phyloP scores from a whole-genome alignment of 768 basidiomycete species.

The Lyophyllum semitale region DNA sequence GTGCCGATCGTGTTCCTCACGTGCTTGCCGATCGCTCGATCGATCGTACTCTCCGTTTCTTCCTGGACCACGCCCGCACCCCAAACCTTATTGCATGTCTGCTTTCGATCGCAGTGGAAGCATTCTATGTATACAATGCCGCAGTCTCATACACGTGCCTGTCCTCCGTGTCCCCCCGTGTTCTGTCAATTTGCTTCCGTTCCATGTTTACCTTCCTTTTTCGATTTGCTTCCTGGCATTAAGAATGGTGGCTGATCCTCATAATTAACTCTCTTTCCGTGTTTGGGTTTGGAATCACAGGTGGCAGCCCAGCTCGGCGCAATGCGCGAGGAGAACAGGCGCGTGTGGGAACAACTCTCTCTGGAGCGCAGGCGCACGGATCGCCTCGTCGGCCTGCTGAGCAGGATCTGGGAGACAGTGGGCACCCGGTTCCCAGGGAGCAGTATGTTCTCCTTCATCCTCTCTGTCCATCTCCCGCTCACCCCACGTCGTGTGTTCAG shows the following conservation, averaged over 20 bases:
- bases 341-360: constrained; percentile 57
- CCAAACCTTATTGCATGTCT: too few species aligned
- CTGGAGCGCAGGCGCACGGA: constrained; percentile 64
- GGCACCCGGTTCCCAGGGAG: constrained; percentile 56
- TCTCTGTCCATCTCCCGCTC: not conserved
- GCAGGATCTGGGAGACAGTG: constrained; percentile 63
- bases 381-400: constrained; percentile 58
- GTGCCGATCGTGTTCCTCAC: not conserved
- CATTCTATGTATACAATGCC: too few species aligned
- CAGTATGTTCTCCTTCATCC: constrained; percentile 37
- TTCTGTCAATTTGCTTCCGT: constrained; percentile 4
- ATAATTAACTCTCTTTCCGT: constrained; percentile 8
- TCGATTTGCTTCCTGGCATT: constrained; percentile 1
- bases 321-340: constrained; percentile 73
- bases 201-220: not conserved
- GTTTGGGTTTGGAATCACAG: constrained; percentile 25
- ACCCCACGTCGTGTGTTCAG: constrained; percentile 22
- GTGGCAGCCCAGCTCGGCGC: constrained; percentile 63
- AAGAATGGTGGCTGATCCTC: not conserved
- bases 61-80: not conserved
- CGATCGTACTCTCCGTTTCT: constrained; percentile 1
- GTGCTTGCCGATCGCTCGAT: not conserved
- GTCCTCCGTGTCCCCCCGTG: constrained; percentile 1
- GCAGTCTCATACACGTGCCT: not conserved
- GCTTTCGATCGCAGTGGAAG: too few species aligned